Evolutionary conservation across 2,329 filamentous ascomycete species (phyloP), one percentile per base, ranked within the genome.

Genomic region (Stagonosporopsis chrysanthemi): DNA sequence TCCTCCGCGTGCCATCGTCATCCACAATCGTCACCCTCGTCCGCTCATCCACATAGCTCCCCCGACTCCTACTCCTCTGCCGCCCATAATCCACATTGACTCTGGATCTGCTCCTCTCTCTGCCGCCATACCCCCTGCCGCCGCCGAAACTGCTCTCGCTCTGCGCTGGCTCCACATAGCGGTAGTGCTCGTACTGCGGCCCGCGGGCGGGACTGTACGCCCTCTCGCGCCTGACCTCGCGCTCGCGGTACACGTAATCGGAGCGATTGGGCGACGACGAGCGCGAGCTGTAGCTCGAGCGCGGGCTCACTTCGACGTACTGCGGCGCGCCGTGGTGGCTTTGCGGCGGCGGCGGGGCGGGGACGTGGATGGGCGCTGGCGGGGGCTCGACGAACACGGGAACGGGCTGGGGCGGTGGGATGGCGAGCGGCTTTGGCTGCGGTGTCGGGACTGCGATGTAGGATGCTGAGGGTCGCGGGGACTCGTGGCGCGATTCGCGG

Each of bases 271-370:
- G 72, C 49, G 66, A 68, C 52, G 68, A 70, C 46, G 63, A 67
- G 51, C 65, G 66, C 52, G 68, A 73, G 46, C 63, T 69, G 47
- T 67, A 61, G 55, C 72, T 75, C 56, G 68, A 73, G 8, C 73
- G 69, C 28, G 75, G 75, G 17, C 74, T 74, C 36, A 82, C 80
- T 64, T 82, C 77, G 47, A 82, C 79, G 51, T 80, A 80, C 60
- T 81, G 78, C 45, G 71, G 63, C 26, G 58, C 61, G 43, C 62
- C 61, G 38, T 63, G 58, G 46, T 52, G 49, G 58, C 49, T 62
- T 22, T 23, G n/a, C 36, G 56, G 44, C 47, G 56, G 47, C 48
- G 60, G 52, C 43, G 56, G 47, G 36, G 54, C 58, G 19, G 58
- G 63, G 9, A 62, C 44, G 41, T 67, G 62, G 51, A 65, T 60